These are phyloP conservation scores for Saposhnikovia divaricata DNA, from an alignment of 129 eudicot genomes.

Conservation along the genomic window DNA sequence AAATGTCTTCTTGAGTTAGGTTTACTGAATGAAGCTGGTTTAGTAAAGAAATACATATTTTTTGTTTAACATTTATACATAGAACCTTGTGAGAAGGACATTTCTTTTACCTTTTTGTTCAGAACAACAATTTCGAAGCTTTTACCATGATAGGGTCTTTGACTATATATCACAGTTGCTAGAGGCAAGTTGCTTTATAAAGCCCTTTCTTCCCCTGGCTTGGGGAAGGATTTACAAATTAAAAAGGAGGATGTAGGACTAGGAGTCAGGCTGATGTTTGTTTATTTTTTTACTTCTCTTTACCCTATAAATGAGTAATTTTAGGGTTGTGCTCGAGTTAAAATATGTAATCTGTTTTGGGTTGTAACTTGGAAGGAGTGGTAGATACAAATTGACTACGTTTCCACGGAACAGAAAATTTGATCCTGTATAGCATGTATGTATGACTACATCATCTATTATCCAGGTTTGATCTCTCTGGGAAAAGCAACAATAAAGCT, in stretches of 20 bases:
- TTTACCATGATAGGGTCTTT: background rate
- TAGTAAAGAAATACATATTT: background rate
- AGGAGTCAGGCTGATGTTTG: background rate
- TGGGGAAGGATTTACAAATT: background rate
- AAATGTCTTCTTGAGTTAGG: background rate
- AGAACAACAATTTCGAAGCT: background rate
- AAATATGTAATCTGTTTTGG: background rate
- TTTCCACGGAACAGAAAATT: background rate
- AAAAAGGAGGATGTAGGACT: background rate
- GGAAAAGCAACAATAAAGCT: conserved; percentile 55
- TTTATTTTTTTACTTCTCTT: background rate
- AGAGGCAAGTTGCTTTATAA: background rate
- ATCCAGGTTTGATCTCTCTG: conserved; percentile 86
- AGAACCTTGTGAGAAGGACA: background rate
- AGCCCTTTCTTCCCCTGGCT: background rate
- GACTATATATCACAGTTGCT: background rate
- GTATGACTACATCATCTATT: background rate
- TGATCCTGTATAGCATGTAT: background rate
- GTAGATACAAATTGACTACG: background rate
- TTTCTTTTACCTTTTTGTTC: background rate
- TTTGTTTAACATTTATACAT: background rate
- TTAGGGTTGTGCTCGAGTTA: background rate
- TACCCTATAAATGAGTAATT: background rate
- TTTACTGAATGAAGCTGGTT: background rate
- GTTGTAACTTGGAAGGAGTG: background rate